Evolutionary conservation across 139 green algal genomes (phyloP).

Genomic region (Picochlorum costavermella): DNA sequence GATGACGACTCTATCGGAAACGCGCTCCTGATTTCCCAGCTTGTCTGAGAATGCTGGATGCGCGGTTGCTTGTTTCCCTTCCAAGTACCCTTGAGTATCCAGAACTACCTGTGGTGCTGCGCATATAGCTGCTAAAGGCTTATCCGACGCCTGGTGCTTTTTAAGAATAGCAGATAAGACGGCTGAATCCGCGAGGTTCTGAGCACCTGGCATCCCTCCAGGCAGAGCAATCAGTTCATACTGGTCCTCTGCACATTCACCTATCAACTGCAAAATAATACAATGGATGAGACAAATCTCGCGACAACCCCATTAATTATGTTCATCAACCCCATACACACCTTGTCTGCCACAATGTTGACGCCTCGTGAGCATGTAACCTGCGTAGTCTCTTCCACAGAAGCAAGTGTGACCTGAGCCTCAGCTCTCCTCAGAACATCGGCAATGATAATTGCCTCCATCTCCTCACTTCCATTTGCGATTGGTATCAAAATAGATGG

Average conservation of each 20-base stretch:
- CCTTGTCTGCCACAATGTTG: constrained; percentile 71
- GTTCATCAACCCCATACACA: neutral
- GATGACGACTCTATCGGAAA: constrained; percentile 73
- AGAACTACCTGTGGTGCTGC: constrained; percentile 87
- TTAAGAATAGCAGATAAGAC: constrained; percentile 51
- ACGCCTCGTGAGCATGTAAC: constrained; percentile 63
- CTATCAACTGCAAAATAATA: constrained; percentile 25
- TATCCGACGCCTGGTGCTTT: constrained; percentile 37
- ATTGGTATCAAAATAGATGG: constrained; percentile 69
- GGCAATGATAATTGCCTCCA: constrained; percentile 78
- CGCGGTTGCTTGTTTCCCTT: constrained; percentile 61
- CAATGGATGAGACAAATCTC: neutral
- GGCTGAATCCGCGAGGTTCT: constrained; percentile 65
- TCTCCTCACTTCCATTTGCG: constrained; percentile 79
- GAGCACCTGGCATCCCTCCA: constrained; percentile 89
- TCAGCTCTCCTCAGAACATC: constrained; percentile 85
- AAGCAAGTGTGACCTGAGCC: constrained; percentile 68
- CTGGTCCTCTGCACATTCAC: constrained; percentile 18
- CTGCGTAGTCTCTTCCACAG: constrained; percentile 51
- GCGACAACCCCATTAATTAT: too few relatives aligned
- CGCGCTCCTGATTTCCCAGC: constrained; percentile 55
- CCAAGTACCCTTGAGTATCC: constrained; percentile 62
- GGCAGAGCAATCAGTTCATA: constrained; percentile 85
- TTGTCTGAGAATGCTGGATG: constrained; percentile 82
- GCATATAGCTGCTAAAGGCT: constrained; percentile 83